phyloP scores from a whole-genome alignment of 164 flowering plant species.

The Sedum album region DNA sequence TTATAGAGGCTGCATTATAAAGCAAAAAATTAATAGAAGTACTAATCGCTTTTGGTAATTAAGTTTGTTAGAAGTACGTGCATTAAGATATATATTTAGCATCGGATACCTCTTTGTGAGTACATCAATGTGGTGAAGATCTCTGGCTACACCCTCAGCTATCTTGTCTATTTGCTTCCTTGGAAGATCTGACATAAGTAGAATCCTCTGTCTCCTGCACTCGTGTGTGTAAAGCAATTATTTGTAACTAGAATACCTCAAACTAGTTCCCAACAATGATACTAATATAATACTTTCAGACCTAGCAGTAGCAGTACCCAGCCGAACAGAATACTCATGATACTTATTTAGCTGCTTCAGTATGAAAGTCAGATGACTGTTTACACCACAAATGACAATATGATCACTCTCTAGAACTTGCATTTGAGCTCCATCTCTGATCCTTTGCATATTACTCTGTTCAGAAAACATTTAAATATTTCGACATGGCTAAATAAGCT shows the following conservation, averaged over 20 bases:
- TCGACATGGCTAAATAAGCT: background rate
- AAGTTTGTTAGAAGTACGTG: background rate
- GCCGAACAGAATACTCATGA: conserved; percentile 84
- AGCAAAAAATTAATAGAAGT: background rate
- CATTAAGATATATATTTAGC: background rate
- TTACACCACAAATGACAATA: conserved; percentile 88
- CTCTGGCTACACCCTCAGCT: conserved; percentile 69
- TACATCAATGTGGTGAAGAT: conserved; percentile 82
- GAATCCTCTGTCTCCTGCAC: conserved; percentile 87
- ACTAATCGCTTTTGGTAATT: background rate
- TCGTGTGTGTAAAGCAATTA: background rate
- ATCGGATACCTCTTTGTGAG: conserved; percentile 69
- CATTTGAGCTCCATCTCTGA: conserved; percentile 93
- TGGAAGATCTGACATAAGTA: conserved; percentile 89
- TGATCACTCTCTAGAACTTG: conserved; percentile 93
- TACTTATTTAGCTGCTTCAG: conserved; percentile 88
- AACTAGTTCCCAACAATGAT: background rate
- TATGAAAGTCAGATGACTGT: conserved; percentile 71
- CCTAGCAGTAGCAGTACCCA: conserved; percentile 96
- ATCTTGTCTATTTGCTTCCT: conserved; percentile 88
- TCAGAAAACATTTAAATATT: conserved; percentile 15
- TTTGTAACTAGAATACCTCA: background rate
- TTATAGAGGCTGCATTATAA: too few relatives aligned
- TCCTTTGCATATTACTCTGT: conserved; percentile 88
- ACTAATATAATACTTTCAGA: conserved; percentile 22